Base-by-base conservation (phyloP, 2,329 filamentous ascomycete species). In the Amauroascus verrucosus region DNA sequence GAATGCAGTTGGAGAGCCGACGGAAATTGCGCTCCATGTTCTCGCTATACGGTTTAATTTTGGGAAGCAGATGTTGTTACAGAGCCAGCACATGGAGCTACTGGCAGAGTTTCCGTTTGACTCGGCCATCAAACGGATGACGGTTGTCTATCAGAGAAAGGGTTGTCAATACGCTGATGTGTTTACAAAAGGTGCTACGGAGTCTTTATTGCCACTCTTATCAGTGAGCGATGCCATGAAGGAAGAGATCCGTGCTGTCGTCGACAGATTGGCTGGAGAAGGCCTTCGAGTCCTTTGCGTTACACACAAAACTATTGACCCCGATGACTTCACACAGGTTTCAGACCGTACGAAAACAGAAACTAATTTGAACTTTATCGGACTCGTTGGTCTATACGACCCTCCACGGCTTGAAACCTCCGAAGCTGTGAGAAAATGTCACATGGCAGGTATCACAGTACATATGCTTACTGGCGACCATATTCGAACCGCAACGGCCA, bases 391-490 rank as follows among this genome's bases (percentile, higher is more conserved):
- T 51, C 84, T 91, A 61, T 89, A 90, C 67, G 86, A 93, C 59
- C 86, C 86, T 8, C 86, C 86, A 48, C 84, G 86, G 3, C 77
- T 80, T 4, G 86, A 90, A 71, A 87, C 86, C 4, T 83, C 82
- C 33, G 76, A 72, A 2, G 81, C 84, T 8, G 85, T 88, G 52
- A 74, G 72, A 32, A 77, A 82, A 63, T 86, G 83, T 61, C 78
- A 83, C 53, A 75, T 76, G 53, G 85, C 84, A 18, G 84, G 85
- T 50, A 86, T 88, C 66, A 78, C 76, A 59, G 84, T 88, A 9
- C 84, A 87, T 70, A 88, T 88, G 84, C 74, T 88, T 41, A 89
- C 85, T 26, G 85, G 85, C 46, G 85, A 89, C 61, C 85, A 88
- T 63, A 82, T 82, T 6, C 80, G 83, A 57, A 89, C 84, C 1